A percentile compares a stretch with the other conserved stretches of the same genome.
These are phyloP conservation scores for Castanea mollissima DNA, from an alignment of 306 rosid genomes.

Conservation along the genomic window DNA sequence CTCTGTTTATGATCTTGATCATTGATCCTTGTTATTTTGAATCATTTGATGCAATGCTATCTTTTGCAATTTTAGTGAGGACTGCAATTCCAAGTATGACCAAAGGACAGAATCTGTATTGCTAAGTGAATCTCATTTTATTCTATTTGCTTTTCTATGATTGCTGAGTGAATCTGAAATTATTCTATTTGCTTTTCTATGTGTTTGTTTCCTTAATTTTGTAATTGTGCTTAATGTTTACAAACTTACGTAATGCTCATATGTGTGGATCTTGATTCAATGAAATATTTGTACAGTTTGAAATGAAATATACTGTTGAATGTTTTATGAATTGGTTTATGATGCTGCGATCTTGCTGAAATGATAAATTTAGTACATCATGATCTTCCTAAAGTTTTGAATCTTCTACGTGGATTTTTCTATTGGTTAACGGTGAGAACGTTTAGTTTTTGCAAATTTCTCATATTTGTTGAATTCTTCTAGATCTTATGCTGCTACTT, in stretches of 20 bases:
- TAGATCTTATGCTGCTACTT: background rate
- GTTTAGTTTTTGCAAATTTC: background rate
- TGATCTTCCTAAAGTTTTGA: background rate
- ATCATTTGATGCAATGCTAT: background rate
- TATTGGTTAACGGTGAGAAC: constrained; percentile 1
- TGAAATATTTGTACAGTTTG: background rate
- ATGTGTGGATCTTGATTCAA: background rate
- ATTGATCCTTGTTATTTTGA: background rate
- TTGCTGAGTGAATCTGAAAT: no score
- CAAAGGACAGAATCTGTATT: no score
- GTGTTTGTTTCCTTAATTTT: background rate
- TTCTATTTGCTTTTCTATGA: no score
- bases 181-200: background rate
- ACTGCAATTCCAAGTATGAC: no score
- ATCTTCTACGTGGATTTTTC: constrained; percentile 6
- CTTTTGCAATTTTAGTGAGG: background rate
- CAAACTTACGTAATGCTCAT: background rate
- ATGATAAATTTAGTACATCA: background rate
- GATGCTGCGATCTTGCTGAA: background rate
- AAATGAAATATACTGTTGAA: background rate
- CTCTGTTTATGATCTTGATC: background rate
- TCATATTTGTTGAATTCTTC: background rate
- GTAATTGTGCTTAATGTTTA: background rate
- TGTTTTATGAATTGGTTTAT: background rate
- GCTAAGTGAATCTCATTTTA: no score